Conservation (phyloP, 2,329 filamentous ascomycete genomes). For the Phoma herbarum region DNA sequence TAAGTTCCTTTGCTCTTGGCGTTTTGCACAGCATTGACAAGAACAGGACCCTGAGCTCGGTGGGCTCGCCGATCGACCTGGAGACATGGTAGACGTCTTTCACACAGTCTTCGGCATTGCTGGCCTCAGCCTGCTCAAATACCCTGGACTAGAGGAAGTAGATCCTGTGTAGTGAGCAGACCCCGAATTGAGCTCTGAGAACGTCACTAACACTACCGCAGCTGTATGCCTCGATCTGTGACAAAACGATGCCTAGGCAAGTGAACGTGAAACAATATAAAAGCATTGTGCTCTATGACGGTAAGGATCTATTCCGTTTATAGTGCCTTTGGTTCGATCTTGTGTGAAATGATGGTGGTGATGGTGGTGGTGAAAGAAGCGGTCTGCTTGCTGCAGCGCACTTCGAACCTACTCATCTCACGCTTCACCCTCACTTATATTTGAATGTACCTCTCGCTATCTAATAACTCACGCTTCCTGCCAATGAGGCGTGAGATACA, state of each 20-base stretch:
- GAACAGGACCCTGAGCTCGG: constrained; percentile 76
- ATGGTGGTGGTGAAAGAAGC: neutral
- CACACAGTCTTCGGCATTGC: constrained; percentile 91
- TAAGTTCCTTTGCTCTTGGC: constrained; percentile 30
- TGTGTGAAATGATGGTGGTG: too few relatives aligned
- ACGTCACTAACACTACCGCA: constrained; percentile 27
- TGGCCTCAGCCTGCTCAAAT: constrained; percentile 83
- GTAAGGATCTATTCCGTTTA: neutral
- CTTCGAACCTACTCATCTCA: neutral
- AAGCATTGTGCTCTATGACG: neutral
- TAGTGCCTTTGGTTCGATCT: neutral
- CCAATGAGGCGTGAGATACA: constrained; percentile 72
- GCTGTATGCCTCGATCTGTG: constrained; percentile 54
- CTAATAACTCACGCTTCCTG: constrained; percentile 70
- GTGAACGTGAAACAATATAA: constrained; percentile 16
- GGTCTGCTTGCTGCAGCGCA: neutral
- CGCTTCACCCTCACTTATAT: neutral
- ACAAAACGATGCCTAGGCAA: constrained; percentile 47
- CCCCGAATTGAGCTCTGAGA: neutral
- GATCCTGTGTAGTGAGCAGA: constrained; percentile 83
- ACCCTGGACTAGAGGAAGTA: constrained; percentile 78
- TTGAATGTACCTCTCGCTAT: constrained; percentile 65
- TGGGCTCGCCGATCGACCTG: constrained; percentile 88
- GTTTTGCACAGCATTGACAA: constrained; percentile 18
- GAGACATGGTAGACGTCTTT: constrained; percentile 96